Base-by-base conservation (phyloP, 768 basidiomycete species). In the Bullera alba region DNA sequence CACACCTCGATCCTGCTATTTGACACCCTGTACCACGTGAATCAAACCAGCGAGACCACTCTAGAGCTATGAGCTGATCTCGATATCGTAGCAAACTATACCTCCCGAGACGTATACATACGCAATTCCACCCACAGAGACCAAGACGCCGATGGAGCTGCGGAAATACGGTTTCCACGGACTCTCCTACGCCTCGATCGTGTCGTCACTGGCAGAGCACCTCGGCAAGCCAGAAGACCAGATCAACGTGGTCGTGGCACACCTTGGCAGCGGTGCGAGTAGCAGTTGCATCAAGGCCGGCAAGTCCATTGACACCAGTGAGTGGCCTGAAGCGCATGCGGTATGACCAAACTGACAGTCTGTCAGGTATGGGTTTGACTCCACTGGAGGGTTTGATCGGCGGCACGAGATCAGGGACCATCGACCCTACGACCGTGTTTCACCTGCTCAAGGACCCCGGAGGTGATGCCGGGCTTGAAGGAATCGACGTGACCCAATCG, bases 151-250 rank as follows among this genome's bases (percentile, higher is more conserved):
- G 37, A 80, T 81, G 38, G 84, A 85, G 0, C 76, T 93, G 38
- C 81, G 81, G 67, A 91, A 89, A 71, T 93, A 92, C 63, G 91
- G 91, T 16, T 91, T 91, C 71, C 91, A 95, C 61, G 91, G 91
- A 2, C 58, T 77, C 2, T 73, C 71, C 0, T 77, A 77, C 63
- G 69, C 69, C 67, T 90, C 59, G 60, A 87, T 91, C 65, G 77
- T 84, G 5, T 78, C 79, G 36, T 71, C 79, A 16, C 81, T 86
- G 16, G 77, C 86, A 0, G 47, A 73, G 2, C 77, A 81, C 62
- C 76, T 92, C 8, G 50, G 76, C 4, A 84, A 83, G 76, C 74
- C 77, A 1, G 62, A 75, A 17, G 61, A 75, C 12, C 61, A 80
- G 8, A 74, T 84, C 39, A 88, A 84, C 67, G 77, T 92, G 44